Base-by-base conservation (phyloP, 257 asterid genomes). In the Cinchona pubescens region DNA sequence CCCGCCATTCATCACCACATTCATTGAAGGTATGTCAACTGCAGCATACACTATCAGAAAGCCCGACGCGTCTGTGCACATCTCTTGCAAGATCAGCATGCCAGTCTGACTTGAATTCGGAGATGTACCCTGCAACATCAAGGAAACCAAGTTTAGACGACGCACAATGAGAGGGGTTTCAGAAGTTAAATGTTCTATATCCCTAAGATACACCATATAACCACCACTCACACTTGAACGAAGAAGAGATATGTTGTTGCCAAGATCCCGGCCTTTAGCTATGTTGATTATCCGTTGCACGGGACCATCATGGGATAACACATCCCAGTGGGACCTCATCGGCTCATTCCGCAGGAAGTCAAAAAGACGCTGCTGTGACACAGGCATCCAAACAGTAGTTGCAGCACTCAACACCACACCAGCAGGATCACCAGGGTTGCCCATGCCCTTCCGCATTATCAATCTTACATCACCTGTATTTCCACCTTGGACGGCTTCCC, bases 321-420 rank as follows among this genome's bases (percentile, higher is more conserved):
- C 88, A 19, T 94, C 97, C 99, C 97, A 92, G 32, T 87, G 90
- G 75, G 83, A 66, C 79, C 97, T 80, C 0, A 80, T 80, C 58
- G 89, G 86, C 84, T 88, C 96, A 48, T 83, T 80, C 82, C 86
- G 83, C 48, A 94, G 79, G 84, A 89, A 92, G 35, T 88, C 91
- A 37, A 92, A 79, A 58, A 94, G 81, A 13, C 79, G 85, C 2
- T 75, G 81, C 1, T 78, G 87, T 1, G 88, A 71, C 7, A 92
- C 86, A 0, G 98, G 97, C 88, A 94, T 72, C 96, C 95, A 87
- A 49, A 87, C 79, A 49, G 91, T 87, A 8, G 87, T 86, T 3
- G 91, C 73, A 35, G 99, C 97, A 61, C 99, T 88, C 90, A 94
- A 43, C 71, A 94, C 85, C 51, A 89, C 73, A 43, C 97, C 99